phyloP scores from a whole-genome alignment of 192 early-diverging fungal genomes.

The Paraglomus occultum region DNA sequence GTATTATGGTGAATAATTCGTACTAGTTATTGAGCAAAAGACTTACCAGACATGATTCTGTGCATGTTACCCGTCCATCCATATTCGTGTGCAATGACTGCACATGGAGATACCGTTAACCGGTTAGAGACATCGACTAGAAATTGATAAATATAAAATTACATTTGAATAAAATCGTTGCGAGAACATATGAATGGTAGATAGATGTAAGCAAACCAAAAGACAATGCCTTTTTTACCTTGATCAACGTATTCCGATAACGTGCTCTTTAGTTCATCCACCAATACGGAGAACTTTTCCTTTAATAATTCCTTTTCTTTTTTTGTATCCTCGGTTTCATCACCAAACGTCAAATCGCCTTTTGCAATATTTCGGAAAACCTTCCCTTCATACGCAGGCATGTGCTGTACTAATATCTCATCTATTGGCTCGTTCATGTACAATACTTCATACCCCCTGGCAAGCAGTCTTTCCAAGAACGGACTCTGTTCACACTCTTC shows the following conservation, averaged over 20 bases:
- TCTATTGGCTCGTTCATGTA: constrained; percentile 76
- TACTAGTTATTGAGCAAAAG: background rate
- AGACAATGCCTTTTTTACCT: constrained; percentile 16
- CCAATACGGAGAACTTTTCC: constrained; percentile 50
- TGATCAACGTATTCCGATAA: constrained; percentile 54
- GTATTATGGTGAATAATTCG: background rate
- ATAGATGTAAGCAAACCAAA: background rate
- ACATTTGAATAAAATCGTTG: background rate
- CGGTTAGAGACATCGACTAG: constrained; percentile 68
- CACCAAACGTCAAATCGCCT: constrained; percentile 64
- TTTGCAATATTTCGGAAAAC: constrained; percentile 72
- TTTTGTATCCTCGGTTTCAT: constrained; percentile 47
- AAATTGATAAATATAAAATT: constrained; percentile 31
- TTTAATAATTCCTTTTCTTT: constrained; percentile 49
- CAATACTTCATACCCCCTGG: constrained; percentile 87
- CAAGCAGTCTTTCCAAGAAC: constrained; percentile 87
- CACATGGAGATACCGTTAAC: constrained; percentile 74
- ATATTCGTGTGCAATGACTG: constrained; percentile 60
- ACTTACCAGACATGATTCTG: constrained; percentile 47
- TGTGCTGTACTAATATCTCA: constrained; percentile 72
- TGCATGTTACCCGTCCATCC: constrained; percentile 70
- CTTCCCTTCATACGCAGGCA: constrained; percentile 75
- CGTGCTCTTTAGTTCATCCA: constrained; percentile 53
- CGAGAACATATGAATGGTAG: background rate
- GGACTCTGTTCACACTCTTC: constrained; percentile 77